These are phyloP conservation scores for Neurospora intermedia DNA, from an alignment of 495 filamentous ascomycete species.

Conservation along the genomic window DNA sequence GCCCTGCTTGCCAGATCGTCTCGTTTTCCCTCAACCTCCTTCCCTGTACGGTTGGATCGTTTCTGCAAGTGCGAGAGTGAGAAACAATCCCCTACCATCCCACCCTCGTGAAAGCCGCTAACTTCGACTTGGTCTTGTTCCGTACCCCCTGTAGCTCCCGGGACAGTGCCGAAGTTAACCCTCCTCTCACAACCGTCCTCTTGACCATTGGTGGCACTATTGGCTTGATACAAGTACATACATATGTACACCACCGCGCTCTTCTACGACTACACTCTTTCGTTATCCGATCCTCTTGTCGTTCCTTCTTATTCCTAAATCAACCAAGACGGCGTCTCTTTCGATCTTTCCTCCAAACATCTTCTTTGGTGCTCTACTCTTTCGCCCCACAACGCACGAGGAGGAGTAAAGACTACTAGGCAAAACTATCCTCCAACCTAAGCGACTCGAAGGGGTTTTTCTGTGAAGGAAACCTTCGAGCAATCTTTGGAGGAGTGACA, in stretches of 20 bases:
- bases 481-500: conserved; percentile 22
- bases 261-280: conserved; percentile 20
- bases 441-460: conserved; percentile 3
- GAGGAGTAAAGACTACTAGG: not conserved
- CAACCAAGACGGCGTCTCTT: not conserved
- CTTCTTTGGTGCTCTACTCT: not conserved
- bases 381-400: not conserved
- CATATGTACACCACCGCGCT: conserved; percentile 27
- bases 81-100: conserved; percentile 29
- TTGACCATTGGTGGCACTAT: conserved; percentile 32
- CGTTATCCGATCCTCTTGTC: conserved; percentile 29
- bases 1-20: conserved; percentile 32
- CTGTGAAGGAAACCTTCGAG: conserved; percentile 10
- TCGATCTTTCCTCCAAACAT: not conserved
- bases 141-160: conserved; percentile 30
- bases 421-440: not conserved
- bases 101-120: conserved; percentile 31
- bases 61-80: conserved; percentile 34
- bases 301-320: conserved; percentile 4
- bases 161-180: conserved; percentile 33
- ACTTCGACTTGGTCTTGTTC: conserved; percentile 31
- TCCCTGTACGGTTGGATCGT: conserved; percentile 43
- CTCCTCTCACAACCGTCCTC: conserved; percentile 36
- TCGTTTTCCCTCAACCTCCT: conserved; percentile 38
- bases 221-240: conserved; percentile 40